Evolutionary conservation across 345 rosid genomes (phyloP).

Genomic region (Noccaea bulbosa): DNA sequence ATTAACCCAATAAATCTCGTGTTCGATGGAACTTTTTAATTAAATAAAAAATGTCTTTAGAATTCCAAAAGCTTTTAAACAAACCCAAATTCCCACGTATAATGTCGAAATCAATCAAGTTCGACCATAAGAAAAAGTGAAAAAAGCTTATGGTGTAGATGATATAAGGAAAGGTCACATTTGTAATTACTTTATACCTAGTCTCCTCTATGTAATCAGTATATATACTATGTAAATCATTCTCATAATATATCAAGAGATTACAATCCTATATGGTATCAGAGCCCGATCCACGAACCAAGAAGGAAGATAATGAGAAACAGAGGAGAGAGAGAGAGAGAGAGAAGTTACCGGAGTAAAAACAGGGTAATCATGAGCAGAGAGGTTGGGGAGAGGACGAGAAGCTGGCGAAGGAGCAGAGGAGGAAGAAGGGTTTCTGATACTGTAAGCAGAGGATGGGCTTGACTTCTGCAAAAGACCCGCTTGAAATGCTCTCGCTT

Average conservation of each 20-base stretch:
- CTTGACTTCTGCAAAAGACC: slow-evolving; percentile 68
- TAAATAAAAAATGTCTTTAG: neutral
- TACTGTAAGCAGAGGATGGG: slow-evolving; percentile 50
- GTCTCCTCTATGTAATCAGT: too few relatives aligned
- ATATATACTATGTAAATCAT: too few relatives aligned
- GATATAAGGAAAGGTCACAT: too few relatives aligned
- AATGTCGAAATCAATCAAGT: slow-evolving; percentile 27
- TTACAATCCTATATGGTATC: too few relatives aligned
- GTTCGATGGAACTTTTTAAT: neutral
- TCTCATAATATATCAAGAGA: too few relatives aligned
- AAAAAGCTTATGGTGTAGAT: slow-evolving; percentile 1
- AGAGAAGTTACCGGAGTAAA: slow-evolving; percentile 80
- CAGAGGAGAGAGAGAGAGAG: neutral
- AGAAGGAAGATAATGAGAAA: neutral
- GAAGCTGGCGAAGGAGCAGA: slow-evolving; percentile 67
- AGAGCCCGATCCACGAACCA: too few relatives aligned
- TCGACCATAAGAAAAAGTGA: slow-evolving; percentile 15
- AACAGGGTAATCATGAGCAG: slow-evolving; percentile 95
- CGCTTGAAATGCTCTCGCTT: slow-evolving; percentile 83
- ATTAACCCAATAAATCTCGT: slow-evolving; percentile 29
- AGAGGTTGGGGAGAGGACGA: slow-evolving; percentile 58
- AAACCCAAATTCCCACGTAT: slow-evolving; percentile 37
- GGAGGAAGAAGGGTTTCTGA: slow-evolving; percentile 49
- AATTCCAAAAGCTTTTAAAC: neutral
- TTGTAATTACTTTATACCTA: too few relatives aligned